Evolutionary conservation across 306 rosid genomes (phyloP), one percentile per base, ranked within the genome.

Genomic region (Hippophae rhamnoides): DNA sequence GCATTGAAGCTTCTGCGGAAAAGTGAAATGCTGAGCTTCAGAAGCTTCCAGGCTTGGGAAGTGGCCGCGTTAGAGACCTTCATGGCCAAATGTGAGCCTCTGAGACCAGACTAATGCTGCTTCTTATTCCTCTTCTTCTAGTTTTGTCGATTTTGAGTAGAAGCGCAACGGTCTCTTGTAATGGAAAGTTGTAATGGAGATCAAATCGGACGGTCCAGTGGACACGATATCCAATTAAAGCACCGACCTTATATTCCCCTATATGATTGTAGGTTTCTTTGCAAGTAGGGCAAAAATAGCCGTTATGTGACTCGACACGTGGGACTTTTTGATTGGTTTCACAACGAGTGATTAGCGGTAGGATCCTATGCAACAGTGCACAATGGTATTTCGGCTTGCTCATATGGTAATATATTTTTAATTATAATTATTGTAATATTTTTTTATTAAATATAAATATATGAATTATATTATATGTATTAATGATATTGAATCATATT

Each of bases 1-100:
- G 99, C 75, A 76, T 82, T 86, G 84, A 89, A 93, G 60, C 93
- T 80, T 43, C 73, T 48, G 12, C 90, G 77, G 76, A 93, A 79
- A 56, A 93, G 79, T 0, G 85, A 64, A 64, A 82, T 58, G 45
- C 87, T 72, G 50, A 86, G 68, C 79, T 86, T 88, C 62, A 93
- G 11, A 54, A 88, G 70, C 65, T 71, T 82, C 84, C 71, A 72
- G 77, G 94, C 69, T 46, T 69, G 86, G 57, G 77, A 41, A 1
- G 88, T 56, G 69, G 96, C 88, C 12, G 47, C 72, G 46, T 63
- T 53, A 9, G 73, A 82, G 63, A 72, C 82, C n/a, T 86, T 77
- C 99, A 89, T 93, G 67, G 68, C 68, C 53, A 8, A 41, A 50
- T 64, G 46, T 18, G 43, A 6, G 45, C 27, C 57, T 7, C 18